These are phyloP conservation scores for Keithomyces neogunnii DNA, from an alignment of 2,329 filamentous ascomycete genomes.

Conservation along the genomic window DNA sequence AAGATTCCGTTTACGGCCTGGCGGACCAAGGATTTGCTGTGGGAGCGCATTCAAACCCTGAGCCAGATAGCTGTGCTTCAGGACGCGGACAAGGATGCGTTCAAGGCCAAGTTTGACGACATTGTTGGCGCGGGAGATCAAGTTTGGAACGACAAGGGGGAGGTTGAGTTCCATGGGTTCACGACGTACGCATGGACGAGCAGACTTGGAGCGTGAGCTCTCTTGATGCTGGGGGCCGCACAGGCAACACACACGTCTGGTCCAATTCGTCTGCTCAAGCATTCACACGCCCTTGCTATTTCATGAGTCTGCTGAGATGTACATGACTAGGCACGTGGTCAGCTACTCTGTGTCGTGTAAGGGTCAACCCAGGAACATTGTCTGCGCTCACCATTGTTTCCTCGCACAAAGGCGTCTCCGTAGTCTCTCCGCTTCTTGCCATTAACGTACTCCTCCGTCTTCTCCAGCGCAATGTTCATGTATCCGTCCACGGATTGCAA, in stretches of 20 bases:
- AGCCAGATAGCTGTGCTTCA: conserved; percentile 57
- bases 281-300: conserved; percentile 7
- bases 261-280: conserved; percentile 3
- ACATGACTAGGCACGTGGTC: conserved; percentile 47
- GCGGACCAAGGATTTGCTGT: conserved; percentile 51
- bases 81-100: conserved; percentile 38
- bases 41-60: conserved; percentile 56
- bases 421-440: conserved; percentile 75
- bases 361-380: not conserved
- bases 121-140: conserved; percentile 44
- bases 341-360: not conserved
- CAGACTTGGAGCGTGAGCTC: conserved; percentile 18
- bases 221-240: no score
- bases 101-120: conserved; percentile 43
- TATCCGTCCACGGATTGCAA: conserved; percentile 96
- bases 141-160: conserved; percentile 50
- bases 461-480: conserved; percentile 98
- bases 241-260: no score
- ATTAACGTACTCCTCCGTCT: conserved; percentile 86
- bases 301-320: conserved; percentile 56
- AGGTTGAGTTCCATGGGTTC: conserved; percentile 55
- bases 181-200: conserved; percentile 58
- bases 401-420: conserved; percentile 90
- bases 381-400: conserved; percentile 70
- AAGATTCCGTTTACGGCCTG: conserved; percentile 48